These are phyloP conservation scores for Gastrodia elata DNA, from an alignment of 106 monocot species.

Conservation along the genomic window DNA sequence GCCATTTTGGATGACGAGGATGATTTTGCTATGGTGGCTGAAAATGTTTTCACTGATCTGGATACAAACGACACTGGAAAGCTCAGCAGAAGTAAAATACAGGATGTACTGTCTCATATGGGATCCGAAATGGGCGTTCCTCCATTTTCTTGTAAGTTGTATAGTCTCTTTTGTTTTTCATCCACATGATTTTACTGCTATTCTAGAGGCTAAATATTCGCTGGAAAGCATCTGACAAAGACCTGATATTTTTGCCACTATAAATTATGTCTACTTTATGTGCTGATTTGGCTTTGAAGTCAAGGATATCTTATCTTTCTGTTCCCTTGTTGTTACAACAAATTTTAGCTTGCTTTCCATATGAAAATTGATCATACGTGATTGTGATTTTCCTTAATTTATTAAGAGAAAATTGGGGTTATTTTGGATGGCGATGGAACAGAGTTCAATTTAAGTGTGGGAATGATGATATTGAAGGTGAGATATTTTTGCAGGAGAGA, in stretches of 20 bases:
- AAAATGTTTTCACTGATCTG: conserved; percentile 44
- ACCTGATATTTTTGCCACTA: background rate
- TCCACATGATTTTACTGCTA: background rate
- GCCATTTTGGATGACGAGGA: conserved; percentile 48
- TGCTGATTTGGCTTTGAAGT: background rate
- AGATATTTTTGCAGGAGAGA: too few relatives aligned
- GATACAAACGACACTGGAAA: conserved; percentile 37
- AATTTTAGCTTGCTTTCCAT: conserved; percentile 3
- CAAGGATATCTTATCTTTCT: background rate
- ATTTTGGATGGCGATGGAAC: too few relatives aligned
- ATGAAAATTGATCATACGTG: background rate
- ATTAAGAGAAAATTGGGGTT: too few relatives aligned
- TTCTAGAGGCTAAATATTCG: background rate
- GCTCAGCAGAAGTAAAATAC: conserved; percentile 29
- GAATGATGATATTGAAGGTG: too few relatives aligned
- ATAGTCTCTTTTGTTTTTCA: background rate
- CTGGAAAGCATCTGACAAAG: background rate
- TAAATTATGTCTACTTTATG: background rate
- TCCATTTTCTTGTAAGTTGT: conserved; percentile 29
- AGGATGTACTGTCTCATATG: conserved; percentile 33
- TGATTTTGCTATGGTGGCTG: conserved; percentile 61
- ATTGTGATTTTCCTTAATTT: background rate
- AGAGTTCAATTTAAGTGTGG: too few relatives aligned
- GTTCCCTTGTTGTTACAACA: background rate
- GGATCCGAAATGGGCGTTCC: conserved; percentile 47